A percentile compares a stretch with the other conserved stretches of the same genome.
phyloP scores from a whole-genome alignment of 805 yeast species.

The Candida germanica region DNA sequence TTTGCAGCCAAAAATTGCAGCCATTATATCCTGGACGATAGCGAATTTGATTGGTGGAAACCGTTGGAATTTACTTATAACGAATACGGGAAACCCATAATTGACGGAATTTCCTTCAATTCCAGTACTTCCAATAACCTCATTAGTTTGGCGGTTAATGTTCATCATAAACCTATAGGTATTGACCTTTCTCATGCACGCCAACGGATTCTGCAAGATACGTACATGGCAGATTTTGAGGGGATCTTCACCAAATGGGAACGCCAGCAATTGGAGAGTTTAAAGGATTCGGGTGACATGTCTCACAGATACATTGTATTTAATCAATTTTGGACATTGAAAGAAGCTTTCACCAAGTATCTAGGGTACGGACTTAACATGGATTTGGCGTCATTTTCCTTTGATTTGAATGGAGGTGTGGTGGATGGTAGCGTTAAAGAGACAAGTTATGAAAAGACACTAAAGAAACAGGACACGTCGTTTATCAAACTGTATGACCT shows the following conservation, averaged over 20 bases:
- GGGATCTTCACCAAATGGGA: constrained; percentile 44
- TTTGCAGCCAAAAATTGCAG: constrained; percentile 6
- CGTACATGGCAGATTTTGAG: constrained; percentile 34
- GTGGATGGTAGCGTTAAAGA: too few relatives aligned
- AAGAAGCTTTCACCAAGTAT: constrained; percentile 71
- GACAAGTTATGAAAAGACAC: too few relatives aligned
- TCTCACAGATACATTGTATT: constrained; percentile 31
- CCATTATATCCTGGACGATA: constrained; percentile 11
- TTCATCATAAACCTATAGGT: constrained; percentile 19
- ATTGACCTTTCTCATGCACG: constrained; percentile 37
- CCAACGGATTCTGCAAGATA: constrained; percentile 22
- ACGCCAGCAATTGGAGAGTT: constrained; percentile 17
- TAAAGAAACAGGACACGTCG: too few relatives aligned
- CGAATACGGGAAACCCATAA: constrained; percentile 56
- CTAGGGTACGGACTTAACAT: constrained; percentile 54
- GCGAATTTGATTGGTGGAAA: too few relatives aligned
- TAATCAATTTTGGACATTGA: constrained; percentile 72
- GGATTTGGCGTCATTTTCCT: constrained; percentile 19
- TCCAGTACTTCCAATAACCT: constrained; percentile 56
- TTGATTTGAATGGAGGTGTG: constrained; percentile 5
- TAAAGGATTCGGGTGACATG: constrained; percentile 19
- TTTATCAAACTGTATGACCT: too few relatives aligned
- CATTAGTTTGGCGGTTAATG: constrained; percentile 42
- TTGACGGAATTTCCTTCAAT: constrained; percentile 46
- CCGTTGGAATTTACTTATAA: constrained; percentile 28